Base-by-base conservation (phyloP, 176 grass and related monocot genomes). In the Guadua angustifolia region DNA sequence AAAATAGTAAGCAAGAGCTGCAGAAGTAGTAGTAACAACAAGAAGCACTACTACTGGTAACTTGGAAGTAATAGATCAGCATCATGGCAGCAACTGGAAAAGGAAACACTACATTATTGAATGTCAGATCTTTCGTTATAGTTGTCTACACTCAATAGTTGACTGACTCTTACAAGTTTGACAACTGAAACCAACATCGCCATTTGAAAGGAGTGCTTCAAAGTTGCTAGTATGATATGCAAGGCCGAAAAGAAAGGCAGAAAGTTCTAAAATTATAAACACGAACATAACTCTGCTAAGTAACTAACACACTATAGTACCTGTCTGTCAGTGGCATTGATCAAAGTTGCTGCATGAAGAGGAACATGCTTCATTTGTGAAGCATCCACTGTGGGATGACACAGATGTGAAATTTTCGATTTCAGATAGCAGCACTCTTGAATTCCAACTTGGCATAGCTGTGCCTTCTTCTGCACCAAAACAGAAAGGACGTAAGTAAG, bases 361-460 rank as follows among this genome's bases (percentile, higher is more conserved):
- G 59, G 64, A 47, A 59, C 65, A 9, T 82, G 69, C 53, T 85
- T 88, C 77, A 74, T 79, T 70, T 82, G 77, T 71, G 73, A 38
- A 78, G 82, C 43, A 82, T 56, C 71, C 40, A 22, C 39, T 52
- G 55, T 85, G 19, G 70, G 56, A 82, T 53, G 18, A 79, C 57
- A 73, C 55, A 86, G 46, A 18, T 86, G 62, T 80, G 85, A 92
- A 90, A 95, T 86, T 77, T 84, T 87, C 25, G 79, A 89, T 99
- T 99, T 92, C 61, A 99, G 63, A 87, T 77, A 76, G 87, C 18
- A 29, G 45, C 87, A 95, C 77, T 98, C 89, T 57, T 81, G 69
- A 81, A 77, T 82, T 80, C 88, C 66, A 76, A 71, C 69, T 71
- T 90, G 50, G 55, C 39, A 86, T 83, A 78, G 21, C 35, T 89